phyloP scores from a whole-genome alignment of 495 filamentous ascomycete genomes.

The Pseudomonodictys pantanalensis region DNA sequence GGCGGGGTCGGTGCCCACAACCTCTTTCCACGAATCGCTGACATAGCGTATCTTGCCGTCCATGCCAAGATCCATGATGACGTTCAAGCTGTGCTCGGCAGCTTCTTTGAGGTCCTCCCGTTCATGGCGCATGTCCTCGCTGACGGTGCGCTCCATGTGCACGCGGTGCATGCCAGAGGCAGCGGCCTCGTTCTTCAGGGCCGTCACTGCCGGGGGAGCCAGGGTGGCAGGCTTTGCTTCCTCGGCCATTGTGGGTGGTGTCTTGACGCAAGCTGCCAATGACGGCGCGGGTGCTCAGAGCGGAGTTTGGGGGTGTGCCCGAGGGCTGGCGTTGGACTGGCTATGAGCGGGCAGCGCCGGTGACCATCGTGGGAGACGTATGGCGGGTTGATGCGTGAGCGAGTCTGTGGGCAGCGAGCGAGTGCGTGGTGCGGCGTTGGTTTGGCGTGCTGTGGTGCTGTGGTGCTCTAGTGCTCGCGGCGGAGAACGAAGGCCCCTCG shows the following conservation, averaged over 20 bases:
- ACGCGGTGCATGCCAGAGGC: slow-evolving; percentile 44
- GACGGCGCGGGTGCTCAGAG: neutral
- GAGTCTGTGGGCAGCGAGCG: neutral
- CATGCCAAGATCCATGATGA: slow-evolving; percentile 88
- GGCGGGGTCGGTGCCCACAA: slow-evolving; percentile 74
- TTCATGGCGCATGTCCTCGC: slow-evolving; percentile 71
- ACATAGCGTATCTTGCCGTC: slow-evolving; percentile 90
- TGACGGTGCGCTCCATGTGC: slow-evolving; percentile 58
- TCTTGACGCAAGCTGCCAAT: slow-evolving; percentile 5
- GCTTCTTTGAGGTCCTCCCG: slow-evolving; percentile 90
- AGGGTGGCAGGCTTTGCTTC: slow-evolving; percentile 24
- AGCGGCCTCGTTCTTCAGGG: slow-evolving; percentile 54
- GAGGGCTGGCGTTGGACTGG: slow-evolving; percentile 12
- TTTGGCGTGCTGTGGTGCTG: too few relatives aligned
- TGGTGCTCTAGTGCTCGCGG: slow-evolving; percentile 6
- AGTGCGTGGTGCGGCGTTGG: neutral
- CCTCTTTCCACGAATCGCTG: slow-evolving; percentile 93
- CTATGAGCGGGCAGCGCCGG: slow-evolving; percentile 21
- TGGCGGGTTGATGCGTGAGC: slow-evolving; percentile 1
- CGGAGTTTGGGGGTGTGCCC: slow-evolving; percentile 7
- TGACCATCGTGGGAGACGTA: slow-evolving; percentile 26
- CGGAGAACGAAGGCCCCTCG: neutral
- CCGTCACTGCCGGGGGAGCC: slow-evolving; percentile 45
- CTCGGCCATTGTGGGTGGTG: slow-evolving; percentile 27
- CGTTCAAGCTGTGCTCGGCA: slow-evolving; percentile 92